Base-by-base conservation (phyloP, 2,329 filamentous ascomycete genomes). In the Phaeophleospora eucalypticola region DNA sequence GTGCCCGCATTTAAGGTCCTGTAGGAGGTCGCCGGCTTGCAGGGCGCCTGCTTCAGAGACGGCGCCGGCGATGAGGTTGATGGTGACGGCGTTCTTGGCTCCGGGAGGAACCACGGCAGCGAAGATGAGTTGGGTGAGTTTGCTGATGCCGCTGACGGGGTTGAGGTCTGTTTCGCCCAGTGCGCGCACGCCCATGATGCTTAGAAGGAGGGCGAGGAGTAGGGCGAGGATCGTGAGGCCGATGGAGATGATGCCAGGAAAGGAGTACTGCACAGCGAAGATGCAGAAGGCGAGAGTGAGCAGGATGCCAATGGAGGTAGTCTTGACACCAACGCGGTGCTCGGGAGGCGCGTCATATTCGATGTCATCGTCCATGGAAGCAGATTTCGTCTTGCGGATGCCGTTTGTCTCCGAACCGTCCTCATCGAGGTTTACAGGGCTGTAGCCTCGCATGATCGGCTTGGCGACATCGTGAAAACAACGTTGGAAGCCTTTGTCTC, bases 1-100 rank as follows among this genome's bases (percentile, higher is more conserved):
- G 67, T 98, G 90, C 0, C 93, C 93, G 0, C 93, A 96, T 68
- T 98, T 98, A 21, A 98, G 78, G 65, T 98, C 93, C 65, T 98
- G 93, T 79, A 98, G 87, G 45, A 98, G 81, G 67, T 98, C 93
- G 7, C 93, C 93, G 2, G 93, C 91, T 72, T 98, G 93, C 3
- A 97, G 75, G 3, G 93, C 93, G 4, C 93, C 86, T 3, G 84
- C 82, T 66, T 90, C 86, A 9, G 82, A 86, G 21, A 98, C 84
- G 0, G 93, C 93, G 7, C 93, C 93, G 0, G 91, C 93, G 4
- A 98, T 82, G 1, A 98, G 79, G 64, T 98, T 98, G 64, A 96
- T 95, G 46, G 95, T 78, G n/a, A 98, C 84, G 10, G 89, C 88
- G 34, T 89, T 89, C 58, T 86, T 85, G 60, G 88, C 82, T 0